Evolutionary conservation across 495 filamentous ascomycete genomes (phyloP).

Genomic region (Trichoderma erinaceum): DNA sequence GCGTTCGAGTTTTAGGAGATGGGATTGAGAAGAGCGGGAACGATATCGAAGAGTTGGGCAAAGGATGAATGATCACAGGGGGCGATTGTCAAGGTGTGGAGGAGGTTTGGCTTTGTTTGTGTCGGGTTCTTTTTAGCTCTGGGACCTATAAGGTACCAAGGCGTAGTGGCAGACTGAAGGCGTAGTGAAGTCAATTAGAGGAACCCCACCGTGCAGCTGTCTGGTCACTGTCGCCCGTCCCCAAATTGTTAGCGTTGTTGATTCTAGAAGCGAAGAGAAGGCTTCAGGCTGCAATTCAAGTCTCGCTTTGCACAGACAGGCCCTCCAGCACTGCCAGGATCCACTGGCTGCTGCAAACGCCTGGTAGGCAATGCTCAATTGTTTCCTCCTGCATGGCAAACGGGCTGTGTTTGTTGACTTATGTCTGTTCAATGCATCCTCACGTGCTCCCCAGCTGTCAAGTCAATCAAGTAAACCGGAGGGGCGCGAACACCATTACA

Average conservation of each 20-base stretch:
- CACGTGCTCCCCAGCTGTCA: not conserved
- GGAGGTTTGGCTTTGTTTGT: slow-evolving; percentile 5
- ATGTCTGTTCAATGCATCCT: not conserved
- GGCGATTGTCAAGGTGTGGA: not conserved
- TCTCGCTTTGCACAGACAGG: not conserved
- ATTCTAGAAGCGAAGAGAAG: slow-evolving; percentile 8
- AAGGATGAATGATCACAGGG: not conserved
- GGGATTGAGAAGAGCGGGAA: not conserved
- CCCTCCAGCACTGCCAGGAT: not conserved
- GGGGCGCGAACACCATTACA: not conserved
- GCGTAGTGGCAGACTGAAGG: slow-evolving; percentile 3
- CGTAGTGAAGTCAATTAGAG: slow-evolving; percentile 14
- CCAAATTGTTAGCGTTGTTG: not conserved
- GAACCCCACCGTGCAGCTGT: slow-evolving; percentile 8
- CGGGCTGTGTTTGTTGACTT: not conserved
- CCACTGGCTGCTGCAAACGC: not conserved
- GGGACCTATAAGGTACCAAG: slow-evolving; percentile 10
- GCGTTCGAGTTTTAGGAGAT: not conserved
- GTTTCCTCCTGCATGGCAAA: not conserved
- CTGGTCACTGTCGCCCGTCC: not conserved
- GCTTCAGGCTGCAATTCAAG: not conserved
- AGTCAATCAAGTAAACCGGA: slow-evolving; percentile 2
- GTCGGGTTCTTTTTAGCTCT: slow-evolving; percentile 11
- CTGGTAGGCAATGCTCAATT: not conserved
- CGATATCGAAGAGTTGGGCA: not conserved